Percentiles rank a stretch among this genome's conserved stretches.
These are phyloP conservation scores for Fraxinus nigra DNA, from an alignment of 305 asterid genomes.

Conservation along the genomic window DNA sequence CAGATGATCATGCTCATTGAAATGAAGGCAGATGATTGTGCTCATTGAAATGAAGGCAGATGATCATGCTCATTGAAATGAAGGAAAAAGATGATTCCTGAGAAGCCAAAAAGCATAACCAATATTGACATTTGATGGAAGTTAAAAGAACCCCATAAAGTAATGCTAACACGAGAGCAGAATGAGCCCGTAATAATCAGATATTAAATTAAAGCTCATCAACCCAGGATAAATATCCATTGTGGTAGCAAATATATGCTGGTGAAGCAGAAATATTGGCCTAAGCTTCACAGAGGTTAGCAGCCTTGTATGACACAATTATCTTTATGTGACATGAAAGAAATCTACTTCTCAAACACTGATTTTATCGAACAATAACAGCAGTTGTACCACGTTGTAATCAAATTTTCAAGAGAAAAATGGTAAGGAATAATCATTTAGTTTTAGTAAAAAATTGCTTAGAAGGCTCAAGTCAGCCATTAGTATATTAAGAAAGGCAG, in stretches of 20 bases:
- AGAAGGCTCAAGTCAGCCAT: neutral
- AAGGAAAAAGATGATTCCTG: neutral
- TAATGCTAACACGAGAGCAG: neutral
- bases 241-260: neutral
- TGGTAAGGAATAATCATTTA: neutral
- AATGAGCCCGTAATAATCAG: neutral
- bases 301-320: neutral
- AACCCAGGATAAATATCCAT: neutral
- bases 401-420: neutral
- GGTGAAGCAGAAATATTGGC: neutral
- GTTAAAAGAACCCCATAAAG: neutral
- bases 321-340: neutral
- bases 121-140: neutral
- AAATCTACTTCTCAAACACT: neutral
- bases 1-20: neutral
- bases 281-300: neutral
- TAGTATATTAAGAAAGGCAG: constrained; percentile 8
- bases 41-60: neutral
- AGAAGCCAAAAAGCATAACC: neutral
- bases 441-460: neutral
- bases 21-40: neutral
- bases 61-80: neutral
- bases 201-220: neutral
- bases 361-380: neutral
- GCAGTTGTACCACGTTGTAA: neutral